Base-by-base conservation (phyloP, 1,139 yeast genomes). In the Blastobotrys persicus region DNA sequence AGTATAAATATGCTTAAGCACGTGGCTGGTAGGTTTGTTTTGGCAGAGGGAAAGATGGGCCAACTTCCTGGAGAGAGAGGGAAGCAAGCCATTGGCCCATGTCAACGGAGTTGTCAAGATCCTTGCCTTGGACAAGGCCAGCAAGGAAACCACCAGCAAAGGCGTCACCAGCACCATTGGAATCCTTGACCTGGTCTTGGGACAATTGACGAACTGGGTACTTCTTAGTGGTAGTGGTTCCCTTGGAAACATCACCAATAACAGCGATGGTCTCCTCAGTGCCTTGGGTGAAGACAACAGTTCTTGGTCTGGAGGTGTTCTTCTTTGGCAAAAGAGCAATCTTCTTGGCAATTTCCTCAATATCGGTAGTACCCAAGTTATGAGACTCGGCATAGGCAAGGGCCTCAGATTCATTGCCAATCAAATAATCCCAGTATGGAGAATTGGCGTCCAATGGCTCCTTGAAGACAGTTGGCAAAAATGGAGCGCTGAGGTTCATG, bases 131-230 rank as follows among this genome's bases (percentile, higher is more conserved):
- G 50, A 88, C 95, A 59, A 91, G 74, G 54, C 91, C 94, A 54
- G 96, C 96, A 60, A 91, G 73, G 71, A 92, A 92, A 51, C 98
- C 99, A 66, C 96, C 95, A 53, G 98, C 98, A 67, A 92, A 92
- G 19, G 98, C 98, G 68, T 92, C 99, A 70, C 98, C 99, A 43
- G 98, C 98, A 76, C 98, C 98, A 73, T 92, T 92, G 67, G 98
- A 88, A 74, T 92, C 99, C 51, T 78, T 83, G 57, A 92, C 79
- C 70, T 85, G 76, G 46, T 77, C 72, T 43, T 79, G 65, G 43
- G 80, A 85, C 65, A 92, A 78, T 55, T 83, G 79, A 61, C 80
- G 84, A 49, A 92, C 96, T 47, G 85, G 77, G 76, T 71, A 81
- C 61, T 75, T 74, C 58, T 77, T 69, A 55, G 78, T 72, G 41